phyloP scores from a whole-genome alignment of 169 alveolate species.

The Eimeria necatrix region DNA sequence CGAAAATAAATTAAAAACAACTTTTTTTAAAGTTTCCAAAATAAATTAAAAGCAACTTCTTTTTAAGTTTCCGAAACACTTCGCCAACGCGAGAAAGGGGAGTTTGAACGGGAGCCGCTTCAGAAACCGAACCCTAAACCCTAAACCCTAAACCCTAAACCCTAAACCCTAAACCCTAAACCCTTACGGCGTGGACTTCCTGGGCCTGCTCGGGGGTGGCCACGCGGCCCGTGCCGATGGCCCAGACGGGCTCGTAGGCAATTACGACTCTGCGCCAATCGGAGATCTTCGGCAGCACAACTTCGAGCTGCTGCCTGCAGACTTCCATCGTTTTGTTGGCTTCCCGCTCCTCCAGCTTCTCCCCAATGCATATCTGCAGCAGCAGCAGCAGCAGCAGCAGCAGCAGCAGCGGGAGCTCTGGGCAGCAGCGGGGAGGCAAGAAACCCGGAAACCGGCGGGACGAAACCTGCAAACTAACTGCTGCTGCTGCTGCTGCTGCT shows the following conservation, averaged over 20 bases:
- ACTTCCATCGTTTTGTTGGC: constrained; percentile 95
- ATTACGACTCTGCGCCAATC: constrained; percentile 96
- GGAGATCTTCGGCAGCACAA: constrained; percentile 83
- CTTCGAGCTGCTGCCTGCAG: constrained; percentile 93
- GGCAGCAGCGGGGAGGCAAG: background rate
- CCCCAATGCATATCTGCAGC: constrained; percentile 97
- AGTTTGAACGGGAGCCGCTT: no score
- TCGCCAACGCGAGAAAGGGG: no score
- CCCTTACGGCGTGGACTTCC: constrained; percentile 95
- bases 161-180: background rate
- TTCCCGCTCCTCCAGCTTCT: constrained; percentile 96
- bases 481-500: no score
- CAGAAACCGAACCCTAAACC: no score
- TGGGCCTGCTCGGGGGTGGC: constrained; percentile 98
- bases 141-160: no score
- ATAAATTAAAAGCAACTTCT: no score
- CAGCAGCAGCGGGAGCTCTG: background rate
- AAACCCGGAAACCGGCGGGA: background rate
- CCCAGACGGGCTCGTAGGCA: constrained; percentile 99
- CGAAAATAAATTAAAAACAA: no score
- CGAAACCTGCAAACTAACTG: background rate
- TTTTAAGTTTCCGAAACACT: no score
- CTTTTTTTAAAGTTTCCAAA: no score
- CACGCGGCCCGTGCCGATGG: constrained; percentile 99
- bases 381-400: constrained; percentile 23